Conservation (phyloP, 2,329 filamentous ascomycete genomes). For the Aschersonia sp. region DNA sequence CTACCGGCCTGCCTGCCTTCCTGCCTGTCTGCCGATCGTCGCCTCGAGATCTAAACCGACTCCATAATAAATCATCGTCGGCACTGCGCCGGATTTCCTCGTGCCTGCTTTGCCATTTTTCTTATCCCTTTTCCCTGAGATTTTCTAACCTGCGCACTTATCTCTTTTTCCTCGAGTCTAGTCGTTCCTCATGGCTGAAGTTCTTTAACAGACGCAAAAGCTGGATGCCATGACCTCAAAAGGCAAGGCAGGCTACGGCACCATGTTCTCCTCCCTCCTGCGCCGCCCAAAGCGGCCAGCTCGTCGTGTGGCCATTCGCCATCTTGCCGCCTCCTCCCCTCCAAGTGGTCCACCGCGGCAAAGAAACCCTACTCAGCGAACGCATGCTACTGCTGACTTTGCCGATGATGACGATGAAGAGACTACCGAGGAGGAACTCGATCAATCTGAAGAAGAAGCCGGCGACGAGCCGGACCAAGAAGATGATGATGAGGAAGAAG, state of each 20-base stretch:
- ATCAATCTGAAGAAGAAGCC: slow-evolving; percentile 26
- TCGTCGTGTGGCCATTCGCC: slow-evolving; percentile 17
- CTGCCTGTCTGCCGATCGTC: neutral
- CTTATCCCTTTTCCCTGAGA: neutral
- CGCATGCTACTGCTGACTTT: slow-evolving; percentile 49
- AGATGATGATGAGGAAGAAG: slow-evolving; percentile 32
- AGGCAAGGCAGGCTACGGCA: slow-evolving; percentile 3
- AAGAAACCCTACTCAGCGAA: slow-evolving; percentile 12
- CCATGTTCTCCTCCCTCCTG: slow-evolving; percentile 23
- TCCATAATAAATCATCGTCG: neutral
- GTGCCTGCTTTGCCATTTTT: neutral
- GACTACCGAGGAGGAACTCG: slow-evolving; percentile 20
- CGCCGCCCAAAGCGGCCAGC: slow-evolving; percentile 17
- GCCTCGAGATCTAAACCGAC: neutral
- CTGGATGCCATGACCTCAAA: slow-evolving; percentile 1
- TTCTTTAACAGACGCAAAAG: slow-evolving; percentile 5
- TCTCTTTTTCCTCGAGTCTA: neutral
- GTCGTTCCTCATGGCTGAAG: neutral
- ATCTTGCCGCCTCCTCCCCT: slow-evolving; percentile 14
- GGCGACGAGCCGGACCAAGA: slow-evolving; percentile 29
- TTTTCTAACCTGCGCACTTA: neutral
- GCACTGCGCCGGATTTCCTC: neutral
- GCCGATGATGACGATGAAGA: slow-evolving; percentile 41
- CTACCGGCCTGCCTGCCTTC: too few relatives aligned
- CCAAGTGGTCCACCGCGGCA: slow-evolving; percentile 15